Base-by-base conservation (phyloP, 371 early-diverging fungal genomes). In the Nematocida homosporus region DNA sequence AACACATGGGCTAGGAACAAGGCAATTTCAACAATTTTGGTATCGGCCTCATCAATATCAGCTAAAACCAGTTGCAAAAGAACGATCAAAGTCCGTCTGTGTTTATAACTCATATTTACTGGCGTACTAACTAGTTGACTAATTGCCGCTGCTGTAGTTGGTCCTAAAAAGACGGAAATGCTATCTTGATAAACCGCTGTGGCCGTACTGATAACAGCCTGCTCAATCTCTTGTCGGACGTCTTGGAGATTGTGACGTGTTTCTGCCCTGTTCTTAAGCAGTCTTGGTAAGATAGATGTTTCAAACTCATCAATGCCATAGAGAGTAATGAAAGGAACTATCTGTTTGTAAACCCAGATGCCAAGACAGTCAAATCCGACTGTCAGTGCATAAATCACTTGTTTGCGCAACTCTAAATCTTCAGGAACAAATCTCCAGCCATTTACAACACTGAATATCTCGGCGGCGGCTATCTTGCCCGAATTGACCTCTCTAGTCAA, bases 351-450 rank as follows among this genome's bases (percentile, higher is more conserved):
- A 40, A 61, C 75, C 75, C 75, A 72, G 18, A 61, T 60, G 23
- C 47, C 38, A 27, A 72, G 23, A 30, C 61, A 72, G 32, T 72
- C 63, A 47, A 41, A 47, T n/a, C 75, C 63, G 42, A 72, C 75
- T 3, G 75, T 32, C 50, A 72, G 48, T 3, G 61, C 61, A 61
- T 72, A 72, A 6, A 72, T n/a, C 27, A 72, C 41, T 32, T 50
- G 50, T 34, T 72, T 72, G 30, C 63, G 60, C 16, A 72, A 35
- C 23, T 38, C 32, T 25, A 59, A 29, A 16, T 59, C 53, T 23
- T 72, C 75, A 13, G 75, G 75, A 35, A 72, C 61, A 34, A 60
- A 25, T 53, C 75, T 72, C 75, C 75, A 72, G 2, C 75, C 63
- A 34, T 72, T 38, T 64, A 72, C 38, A 25, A 72, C 8, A 37